Percentiles rank a stretch among this genome's conserved stretches.
phyloP scores from a whole-genome alignment of 805 yeast species.

The Metschnikowia picachoensis region DNA sequence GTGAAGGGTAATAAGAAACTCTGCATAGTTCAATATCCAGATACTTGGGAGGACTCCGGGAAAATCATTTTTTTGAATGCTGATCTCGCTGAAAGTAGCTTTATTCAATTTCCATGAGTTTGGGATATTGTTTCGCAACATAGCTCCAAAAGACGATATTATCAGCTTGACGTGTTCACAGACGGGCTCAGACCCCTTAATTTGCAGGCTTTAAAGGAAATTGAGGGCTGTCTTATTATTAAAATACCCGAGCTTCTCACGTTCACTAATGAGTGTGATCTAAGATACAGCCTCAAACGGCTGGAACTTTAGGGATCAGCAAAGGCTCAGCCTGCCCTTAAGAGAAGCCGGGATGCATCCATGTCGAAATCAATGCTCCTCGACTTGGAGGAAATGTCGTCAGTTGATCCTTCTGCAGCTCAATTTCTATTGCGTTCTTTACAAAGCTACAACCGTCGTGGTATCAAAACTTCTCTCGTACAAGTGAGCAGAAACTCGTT shows the following conservation, averaged over 20 bases:
- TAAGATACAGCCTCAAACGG: slow-evolving; percentile 34
- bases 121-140: background rate
- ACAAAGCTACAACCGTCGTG: slow-evolving; percentile 26
- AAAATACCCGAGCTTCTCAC: slow-evolving; percentile 44
- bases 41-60: slow-evolving; percentile 60
- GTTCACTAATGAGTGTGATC: slow-evolving; percentile 39
- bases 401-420: slow-evolving; percentile 41
- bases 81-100: slow-evolving; percentile 22
- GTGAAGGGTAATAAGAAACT: slow-evolving; percentile 72
- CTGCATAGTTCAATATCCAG: slow-evolving; percentile 80
- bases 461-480: slow-evolving; percentile 33
- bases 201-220: slow-evolving; percentile 36
- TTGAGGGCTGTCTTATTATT: slow-evolving; percentile 42
- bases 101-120: background rate
- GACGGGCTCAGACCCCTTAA: slow-evolving; percentile 34
- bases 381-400: slow-evolving; percentile 42
- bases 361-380: slow-evolving; percentile 41
- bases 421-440: slow-evolving; percentile 31
- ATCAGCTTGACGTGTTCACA: slow-evolving; percentile 31
- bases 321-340: slow-evolving; percentile 41
- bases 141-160: slow-evolving; percentile 5
- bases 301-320: slow-evolving; percentile 43
- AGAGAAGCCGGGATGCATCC: slow-evolving; percentile 30
- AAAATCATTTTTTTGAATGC: slow-evolving; percentile 39
- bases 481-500: slow-evolving; percentile 29